phyloP scores from a whole-genome alignment of 495 filamentous ascomycete genomes.

The Thozetella sp. region DNA sequence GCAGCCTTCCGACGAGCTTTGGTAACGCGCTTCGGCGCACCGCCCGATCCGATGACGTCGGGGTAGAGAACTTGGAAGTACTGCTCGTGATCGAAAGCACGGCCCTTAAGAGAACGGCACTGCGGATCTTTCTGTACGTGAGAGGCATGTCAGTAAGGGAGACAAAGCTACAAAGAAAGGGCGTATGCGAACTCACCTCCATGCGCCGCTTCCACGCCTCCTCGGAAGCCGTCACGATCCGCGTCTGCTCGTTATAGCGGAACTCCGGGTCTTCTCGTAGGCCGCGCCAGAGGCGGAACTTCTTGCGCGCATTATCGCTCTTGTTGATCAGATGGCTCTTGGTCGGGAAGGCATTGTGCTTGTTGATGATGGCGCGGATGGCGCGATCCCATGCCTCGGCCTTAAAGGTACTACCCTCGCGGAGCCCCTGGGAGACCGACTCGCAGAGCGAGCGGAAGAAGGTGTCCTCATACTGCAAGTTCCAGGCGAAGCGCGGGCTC shows the following conservation, averaged over 20 bases:
- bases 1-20: slow-evolving; percentile 41
- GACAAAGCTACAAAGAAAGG: not conserved
- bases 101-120: slow-evolving; percentile 43
- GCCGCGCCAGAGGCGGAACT: slow-evolving; percentile 55
- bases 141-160: slow-evolving; percentile 5
- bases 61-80: slow-evolving; percentile 52
- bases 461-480: slow-evolving; percentile 44
- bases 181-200: slow-evolving; percentile 27
- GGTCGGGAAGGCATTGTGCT: slow-evolving; percentile 46
- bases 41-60: slow-evolving; percentile 50
- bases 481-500: slow-evolving; percentile 54
- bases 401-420: slow-evolving; percentile 54
- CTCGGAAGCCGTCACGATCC: slow-evolving; percentile 47
- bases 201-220: slow-evolving; percentile 49
- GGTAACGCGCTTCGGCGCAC: slow-evolving; percentile 50
- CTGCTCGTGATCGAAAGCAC: slow-evolving; percentile 52
- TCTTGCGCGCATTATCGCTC: slow-evolving; percentile 55
- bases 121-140: slow-evolving; percentile 43
- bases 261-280: slow-evolving; percentile 50
- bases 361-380: slow-evolving; percentile 40
- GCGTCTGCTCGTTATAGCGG: slow-evolving; percentile 39
- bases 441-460: slow-evolving; percentile 54
- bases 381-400: slow-evolving; percentile 53
- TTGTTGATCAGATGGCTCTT: slow-evolving; percentile 56
- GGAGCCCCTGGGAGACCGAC: slow-evolving; percentile 44